Conservation (phyloP, 1,284 basidiomycete species). For the Cryptococcus hybrid region DNA sequence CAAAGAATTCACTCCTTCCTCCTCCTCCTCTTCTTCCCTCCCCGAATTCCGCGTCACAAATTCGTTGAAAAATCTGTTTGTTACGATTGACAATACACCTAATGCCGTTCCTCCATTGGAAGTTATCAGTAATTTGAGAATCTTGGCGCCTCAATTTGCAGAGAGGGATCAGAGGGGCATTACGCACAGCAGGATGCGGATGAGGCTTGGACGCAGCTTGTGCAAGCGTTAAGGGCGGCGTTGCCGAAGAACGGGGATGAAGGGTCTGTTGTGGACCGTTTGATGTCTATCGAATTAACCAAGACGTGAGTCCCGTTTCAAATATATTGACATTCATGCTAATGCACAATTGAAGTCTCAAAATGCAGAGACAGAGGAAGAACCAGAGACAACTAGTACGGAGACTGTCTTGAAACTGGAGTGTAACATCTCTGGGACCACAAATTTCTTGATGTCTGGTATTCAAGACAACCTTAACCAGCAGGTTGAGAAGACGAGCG, state of each 20-base stretch:
- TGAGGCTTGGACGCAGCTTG: constrained; percentile 85
- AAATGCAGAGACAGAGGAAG: constrained; percentile 78
- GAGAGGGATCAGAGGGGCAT: constrained; percentile 62
- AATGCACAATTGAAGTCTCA: constrained; percentile 56
- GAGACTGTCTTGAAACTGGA: constrained; percentile 86
- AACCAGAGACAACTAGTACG: constrained; percentile 61
- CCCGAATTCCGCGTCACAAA: constrained; percentile 53
- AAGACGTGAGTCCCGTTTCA: constrained; percentile 63
- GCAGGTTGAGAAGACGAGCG: constrained; percentile 81
- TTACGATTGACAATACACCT: constrained; percentile 69
- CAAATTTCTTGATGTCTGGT: constrained; percentile 87
- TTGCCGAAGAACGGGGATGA: constrained; percentile 55
- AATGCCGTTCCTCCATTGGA: constrained; percentile 71
- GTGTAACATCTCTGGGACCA: constrained; percentile 83
- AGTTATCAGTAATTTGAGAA: constrained; percentile 71
- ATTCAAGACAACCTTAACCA: constrained; percentile 81
- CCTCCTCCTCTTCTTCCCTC: constrained; percentile 16
- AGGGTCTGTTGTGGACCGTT: constrained; percentile 73
- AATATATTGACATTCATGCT: neutral
- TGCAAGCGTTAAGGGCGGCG: constrained; percentile 69
- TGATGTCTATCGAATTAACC: constrained; percentile 75
- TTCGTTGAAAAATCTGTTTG: constrained; percentile 70
- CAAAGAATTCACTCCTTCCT: constrained; percentile 42
- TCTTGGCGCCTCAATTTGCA: constrained; percentile 87
- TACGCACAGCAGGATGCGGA: constrained; percentile 98